A percentile compares a stretch with the other conserved stretches of the same genome.
These are phyloP conservation scores for Bretziella fagacearum DNA, from an alignment of 2,329 filamentous ascomycete species.

Conservation along the genomic window DNA sequence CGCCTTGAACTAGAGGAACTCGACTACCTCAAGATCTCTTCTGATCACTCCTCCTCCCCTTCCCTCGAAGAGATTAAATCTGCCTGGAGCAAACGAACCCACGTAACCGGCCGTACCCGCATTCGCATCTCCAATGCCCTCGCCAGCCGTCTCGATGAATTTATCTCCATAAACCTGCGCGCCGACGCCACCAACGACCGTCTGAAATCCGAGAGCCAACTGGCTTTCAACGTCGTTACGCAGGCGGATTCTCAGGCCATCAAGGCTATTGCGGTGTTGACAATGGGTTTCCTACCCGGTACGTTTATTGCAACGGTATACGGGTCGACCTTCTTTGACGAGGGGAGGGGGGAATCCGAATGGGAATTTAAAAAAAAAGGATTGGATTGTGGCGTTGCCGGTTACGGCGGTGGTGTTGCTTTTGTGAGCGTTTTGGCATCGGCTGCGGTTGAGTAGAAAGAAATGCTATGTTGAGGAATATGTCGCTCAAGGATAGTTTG, in stretches of 20 bases:
- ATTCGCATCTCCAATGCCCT: background rate
- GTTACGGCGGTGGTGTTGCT: background rate
- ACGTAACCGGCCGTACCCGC: too few species aligned
- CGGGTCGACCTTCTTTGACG: slow-evolving; percentile 9
- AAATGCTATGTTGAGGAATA: background rate
- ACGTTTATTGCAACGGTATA: slow-evolving; percentile 13
- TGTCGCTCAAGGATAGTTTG: background rate
- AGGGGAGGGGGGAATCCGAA: background rate
- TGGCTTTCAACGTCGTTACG: slow-evolving; percentile 6
- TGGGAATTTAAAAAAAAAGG: slow-evolving; percentile 1
- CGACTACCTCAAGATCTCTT: too few species aligned
- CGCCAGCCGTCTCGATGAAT: background rate
- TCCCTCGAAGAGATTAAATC: too few species aligned
- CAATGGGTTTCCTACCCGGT: slow-evolving; percentile 14
- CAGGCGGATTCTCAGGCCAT: slow-evolving; percentile 11
- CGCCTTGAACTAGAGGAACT: too few species aligned
- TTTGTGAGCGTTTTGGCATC: background rate
- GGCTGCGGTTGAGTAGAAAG: background rate
- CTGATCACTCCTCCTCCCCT: too few species aligned
- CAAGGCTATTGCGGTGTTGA: slow-evolving; percentile 14
- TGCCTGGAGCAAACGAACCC: too few species aligned
- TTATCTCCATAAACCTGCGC: background rate
- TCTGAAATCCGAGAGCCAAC: background rate
- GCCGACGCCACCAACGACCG: background rate
- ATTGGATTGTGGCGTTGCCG: slow-evolving; percentile 10